These are phyloP conservation scores for Mucor velutinosus DNA, from an alignment of 371 early-diverging fungal genomes.

Conservation along the genomic window DNA sequence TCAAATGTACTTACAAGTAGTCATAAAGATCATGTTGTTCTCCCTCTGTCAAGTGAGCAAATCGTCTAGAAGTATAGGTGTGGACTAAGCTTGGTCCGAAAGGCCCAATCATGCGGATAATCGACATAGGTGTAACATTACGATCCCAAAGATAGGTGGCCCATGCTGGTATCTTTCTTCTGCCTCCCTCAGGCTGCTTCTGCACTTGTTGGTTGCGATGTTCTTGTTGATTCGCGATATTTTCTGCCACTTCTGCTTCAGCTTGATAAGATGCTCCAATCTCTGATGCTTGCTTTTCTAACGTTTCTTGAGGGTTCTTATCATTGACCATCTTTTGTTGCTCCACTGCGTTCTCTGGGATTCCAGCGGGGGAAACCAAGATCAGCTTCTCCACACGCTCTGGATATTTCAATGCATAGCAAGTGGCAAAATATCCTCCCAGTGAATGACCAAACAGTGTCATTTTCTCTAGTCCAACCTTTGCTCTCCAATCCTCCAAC, in stretches of 20 bases:
- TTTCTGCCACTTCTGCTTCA: conserved; percentile 29
- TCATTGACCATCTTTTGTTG: conserved; percentile 18
- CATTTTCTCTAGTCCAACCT: conserved; percentile 80
- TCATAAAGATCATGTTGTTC: conserved; percentile 65
- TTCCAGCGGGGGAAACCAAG: conserved; percentile 83
- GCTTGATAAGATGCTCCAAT: conserved; percentile 34
- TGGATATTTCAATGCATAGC: conserved; percentile 89
- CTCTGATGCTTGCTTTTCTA: conserved; percentile 38
- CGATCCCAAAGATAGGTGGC: conserved; percentile 69
- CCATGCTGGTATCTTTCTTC: conserved; percentile 49
- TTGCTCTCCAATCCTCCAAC: conserved; percentile 88
- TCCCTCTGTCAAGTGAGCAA: conserved; percentile 62
- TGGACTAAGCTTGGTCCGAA: conserved; percentile 75
- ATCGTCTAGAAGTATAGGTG: conserved; percentile 70
- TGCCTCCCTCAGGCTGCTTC: not conserved
- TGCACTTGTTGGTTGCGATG: not conserved
- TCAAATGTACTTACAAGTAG: conserved; percentile 48
- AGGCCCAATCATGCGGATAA: conserved; percentile 80
- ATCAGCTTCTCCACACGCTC: conserved; percentile 87
- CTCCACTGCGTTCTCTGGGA: conserved; percentile 54
- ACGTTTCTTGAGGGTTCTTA: conserved; percentile 29
- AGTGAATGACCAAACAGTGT: conserved; percentile 83
- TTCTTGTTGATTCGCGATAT: conserved; percentile 17
- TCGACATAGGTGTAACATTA: conserved; percentile 81
- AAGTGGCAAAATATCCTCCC: conserved; percentile 87